phyloP scores from a whole-genome alignment of 1,284 basidiomycete genomes.

The Hypsizygus ulmarius region DNA sequence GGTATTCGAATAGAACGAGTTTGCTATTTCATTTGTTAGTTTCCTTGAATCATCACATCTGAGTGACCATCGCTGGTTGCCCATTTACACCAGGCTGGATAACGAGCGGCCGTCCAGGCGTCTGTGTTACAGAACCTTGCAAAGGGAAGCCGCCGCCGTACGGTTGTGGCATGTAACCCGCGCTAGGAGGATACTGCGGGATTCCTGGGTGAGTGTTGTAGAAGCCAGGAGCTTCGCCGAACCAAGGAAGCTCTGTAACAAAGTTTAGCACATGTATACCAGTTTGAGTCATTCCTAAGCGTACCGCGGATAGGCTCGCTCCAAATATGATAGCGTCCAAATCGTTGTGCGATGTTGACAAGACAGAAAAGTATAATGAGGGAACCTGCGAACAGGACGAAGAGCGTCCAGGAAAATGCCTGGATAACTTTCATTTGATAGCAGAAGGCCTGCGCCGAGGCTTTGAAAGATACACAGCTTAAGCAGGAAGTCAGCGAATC shows the following conservation, averaged over 20 bases:
- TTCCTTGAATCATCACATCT: constrained; percentile 23
- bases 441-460: constrained; percentile 55
- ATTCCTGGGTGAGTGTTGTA: constrained; percentile 36
- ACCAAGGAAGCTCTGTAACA: constrained; percentile 46
- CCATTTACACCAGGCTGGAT: constrained; percentile 67
- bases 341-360: constrained; percentile 37
- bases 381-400: constrained; percentile 52
- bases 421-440: constrained; percentile 77
- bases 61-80: constrained; percentile 56
- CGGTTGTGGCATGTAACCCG: constrained; percentile 26
- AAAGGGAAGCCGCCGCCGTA: constrained; percentile 19
- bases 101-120: constrained; percentile 63
- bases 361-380: constrained; percentile 36
- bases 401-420: constrained; percentile 75
- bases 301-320: constrained; percentile 45
- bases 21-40: not conserved
- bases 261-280: not conserved
- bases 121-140: constrained; percentile 37
- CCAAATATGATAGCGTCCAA: constrained; percentile 38
- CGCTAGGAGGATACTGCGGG: constrained; percentile 25
- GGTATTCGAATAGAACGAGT: not conserved
- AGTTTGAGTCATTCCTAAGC: constrained; percentile 9
- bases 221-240: constrained; percentile 47
- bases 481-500: constrained; percentile 6
- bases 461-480: constrained; percentile 33